Evolutionary conservation across 169 alveolate genomes (phyloP).

Genomic region (Eimeria zaria): DNA sequence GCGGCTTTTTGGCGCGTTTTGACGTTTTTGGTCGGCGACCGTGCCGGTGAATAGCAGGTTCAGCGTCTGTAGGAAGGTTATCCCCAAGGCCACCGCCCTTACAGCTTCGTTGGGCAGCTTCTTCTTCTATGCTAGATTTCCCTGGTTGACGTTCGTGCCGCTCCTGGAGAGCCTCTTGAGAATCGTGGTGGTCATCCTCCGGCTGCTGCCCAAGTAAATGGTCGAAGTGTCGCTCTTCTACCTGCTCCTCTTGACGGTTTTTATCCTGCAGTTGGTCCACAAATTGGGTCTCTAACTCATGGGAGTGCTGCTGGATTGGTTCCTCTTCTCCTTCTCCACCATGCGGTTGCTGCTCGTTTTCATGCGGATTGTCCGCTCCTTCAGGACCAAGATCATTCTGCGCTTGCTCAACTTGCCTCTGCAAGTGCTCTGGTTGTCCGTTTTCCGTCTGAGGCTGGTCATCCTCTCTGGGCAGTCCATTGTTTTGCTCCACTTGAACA

Average conservation of each 20-base stretch:
- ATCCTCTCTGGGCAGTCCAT: background rate
- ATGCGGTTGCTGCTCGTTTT: background rate
- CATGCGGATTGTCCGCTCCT: background rate
- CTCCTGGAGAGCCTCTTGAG: background rate
- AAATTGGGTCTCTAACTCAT: background rate
- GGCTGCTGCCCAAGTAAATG: background rate
- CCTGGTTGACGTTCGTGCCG: background rate
- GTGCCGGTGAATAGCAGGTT: background rate
- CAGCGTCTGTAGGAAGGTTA: background rate
- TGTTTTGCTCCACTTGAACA: background rate
- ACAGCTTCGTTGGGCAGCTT: background rate
- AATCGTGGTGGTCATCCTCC: background rate
- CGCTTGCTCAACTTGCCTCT: background rate
- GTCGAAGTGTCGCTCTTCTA: background rate
- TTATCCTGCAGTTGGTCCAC: background rate
- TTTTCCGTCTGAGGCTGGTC: background rate
- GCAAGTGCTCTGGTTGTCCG: background rate
- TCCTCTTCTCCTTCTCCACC: background rate
- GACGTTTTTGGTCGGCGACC: background rate
- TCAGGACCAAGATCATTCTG: background rate
- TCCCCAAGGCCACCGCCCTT: background rate
- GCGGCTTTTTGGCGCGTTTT: slow-evolving; percentile 5
- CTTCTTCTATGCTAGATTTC: background rate
- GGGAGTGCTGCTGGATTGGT: background rate
- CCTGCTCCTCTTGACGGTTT: background rate